A percentile compares a stretch with the other conserved stretches of the same genome.
These are phyloP conservation scores for Ambrosiella beaveri DNA, from an alignment of 2,329 filamentous ascomycete species.

Conservation along the genomic window DNA sequence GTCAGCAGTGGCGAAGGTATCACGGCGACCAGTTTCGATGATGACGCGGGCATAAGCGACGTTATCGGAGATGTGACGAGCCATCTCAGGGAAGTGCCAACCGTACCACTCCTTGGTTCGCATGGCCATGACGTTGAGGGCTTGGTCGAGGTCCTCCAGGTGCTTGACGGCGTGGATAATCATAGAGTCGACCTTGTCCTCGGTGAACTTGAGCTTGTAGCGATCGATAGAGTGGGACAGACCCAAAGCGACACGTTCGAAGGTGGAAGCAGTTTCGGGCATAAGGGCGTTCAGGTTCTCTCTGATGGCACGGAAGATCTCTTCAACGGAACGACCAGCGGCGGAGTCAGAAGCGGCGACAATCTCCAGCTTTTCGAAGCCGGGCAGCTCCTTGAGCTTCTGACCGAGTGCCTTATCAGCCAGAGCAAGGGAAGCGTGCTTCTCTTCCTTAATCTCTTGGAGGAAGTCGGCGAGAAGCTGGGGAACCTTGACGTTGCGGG, in stretches of 20 bases:
- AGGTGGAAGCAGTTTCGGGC: slow-evolving; percentile 66
- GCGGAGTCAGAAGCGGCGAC: slow-evolving; percentile 62
- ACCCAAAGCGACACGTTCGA: slow-evolving; percentile 89
- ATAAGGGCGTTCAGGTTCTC: slow-evolving; percentile 81
- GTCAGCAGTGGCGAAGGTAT: slow-evolving; percentile 58
- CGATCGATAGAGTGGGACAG: slow-evolving; percentile 91
- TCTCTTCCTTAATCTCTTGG: slow-evolving; percentile 86
- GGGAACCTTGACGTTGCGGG: slow-evolving; percentile 73
- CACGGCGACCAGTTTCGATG: slow-evolving; percentile 73
- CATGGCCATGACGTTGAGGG: slow-evolving; percentile 98
- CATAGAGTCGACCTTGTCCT: slow-evolving; percentile 98
- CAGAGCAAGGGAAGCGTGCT: slow-evolving; percentile 87
- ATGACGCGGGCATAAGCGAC: slow-evolving; percentile 83
- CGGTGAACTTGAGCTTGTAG: slow-evolving; percentile 96
- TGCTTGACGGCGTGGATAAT: slow-evolving; percentile 93
- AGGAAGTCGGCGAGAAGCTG: slow-evolving; percentile 69
- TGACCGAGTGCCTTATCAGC: slow-evolving; percentile 84
- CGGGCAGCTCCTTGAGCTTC: slow-evolving; percentile 80
- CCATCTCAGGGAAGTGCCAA: slow-evolving; percentile 98
- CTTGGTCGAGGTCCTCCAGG: slow-evolving; percentile 93
- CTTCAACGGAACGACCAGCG: slow-evolving; percentile 42
- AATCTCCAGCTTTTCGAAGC: slow-evolving; percentile 68
- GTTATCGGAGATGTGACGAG: slow-evolving; percentile 94
- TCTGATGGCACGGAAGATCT: slow-evolving; percentile 88
- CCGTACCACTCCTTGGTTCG: slow-evolving; percentile 99